These are phyloP conservation scores for Pseudozyma pruni DNA, from an alignment of 1,284 basidiomycete genomes.

Conservation along the genomic window DNA sequence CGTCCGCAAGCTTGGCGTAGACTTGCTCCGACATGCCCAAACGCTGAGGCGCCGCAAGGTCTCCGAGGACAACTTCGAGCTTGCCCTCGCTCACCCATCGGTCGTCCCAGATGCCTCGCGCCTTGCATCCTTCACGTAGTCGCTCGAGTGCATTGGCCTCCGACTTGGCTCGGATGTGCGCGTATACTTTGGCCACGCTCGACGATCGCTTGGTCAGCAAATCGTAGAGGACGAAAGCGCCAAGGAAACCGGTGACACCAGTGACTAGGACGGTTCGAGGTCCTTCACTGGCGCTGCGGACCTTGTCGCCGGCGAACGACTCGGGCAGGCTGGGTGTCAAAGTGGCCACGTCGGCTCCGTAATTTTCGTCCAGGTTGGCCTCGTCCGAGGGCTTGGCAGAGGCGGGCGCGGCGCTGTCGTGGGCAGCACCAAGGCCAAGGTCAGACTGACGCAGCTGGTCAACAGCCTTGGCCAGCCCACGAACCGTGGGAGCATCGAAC, in stretches of 20 bases:
- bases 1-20: constrained; percentile 78
- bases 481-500: constrained; percentile 90
- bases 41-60: constrained; percentile 77
- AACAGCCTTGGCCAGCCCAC: constrained; percentile 81
- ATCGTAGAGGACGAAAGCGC: constrained; percentile 89
- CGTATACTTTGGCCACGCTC: constrained; percentile 86
- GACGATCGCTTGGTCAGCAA: constrained; percentile 75
- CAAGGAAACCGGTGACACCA: constrained; percentile 96
- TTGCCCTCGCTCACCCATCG: constrained; percentile 79
- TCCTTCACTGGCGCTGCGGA: constrained; percentile 17
- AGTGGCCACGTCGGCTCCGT: constrained; percentile 81
- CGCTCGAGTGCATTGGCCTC: constrained; percentile 77
- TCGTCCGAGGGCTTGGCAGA: constrained; percentile 55
- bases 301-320: constrained; percentile 46
- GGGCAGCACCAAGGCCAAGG: constrained; percentile 76
- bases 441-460: constrained; percentile 83
- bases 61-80: constrained; percentile 87
- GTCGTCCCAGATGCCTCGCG: constrained; percentile 92
- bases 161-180: constrained; percentile 82
- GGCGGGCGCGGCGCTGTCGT: constrained; percentile 10
- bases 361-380: constrained; percentile 71
- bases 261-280: constrained; percentile 87
- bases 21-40: constrained; percentile 79
- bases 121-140: constrained; percentile 79
- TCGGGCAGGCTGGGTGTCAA: constrained; percentile 71